phyloP scores from a whole-genome alignment of 495 filamentous ascomycete genomes.

The Penicillium paradoxum region DNA sequence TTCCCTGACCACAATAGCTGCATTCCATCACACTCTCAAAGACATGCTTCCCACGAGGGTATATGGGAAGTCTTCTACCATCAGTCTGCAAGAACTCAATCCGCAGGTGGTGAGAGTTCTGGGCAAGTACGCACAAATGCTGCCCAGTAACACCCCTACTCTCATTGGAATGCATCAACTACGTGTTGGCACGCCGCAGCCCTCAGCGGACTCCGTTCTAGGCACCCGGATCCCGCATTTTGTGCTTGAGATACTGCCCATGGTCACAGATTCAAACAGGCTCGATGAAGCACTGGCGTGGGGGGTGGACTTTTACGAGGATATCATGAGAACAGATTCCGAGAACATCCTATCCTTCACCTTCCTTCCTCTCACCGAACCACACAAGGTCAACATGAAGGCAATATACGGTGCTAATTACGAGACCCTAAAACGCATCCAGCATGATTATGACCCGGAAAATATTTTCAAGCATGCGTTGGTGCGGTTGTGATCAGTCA shows the following conservation, averaged over 20 bases:
- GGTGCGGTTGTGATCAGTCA: neutral
- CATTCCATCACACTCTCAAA: constrained; percentile 4
- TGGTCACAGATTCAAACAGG: neutral
- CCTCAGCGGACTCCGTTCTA: neutral
- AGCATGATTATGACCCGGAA: constrained; percentile 8
- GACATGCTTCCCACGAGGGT: neutral
- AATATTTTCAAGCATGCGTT: constrained; percentile 14
- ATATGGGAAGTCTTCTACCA: constrained; percentile 5
- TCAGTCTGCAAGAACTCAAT: constrained; percentile 2
- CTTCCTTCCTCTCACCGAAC: constrained; percentile 10
- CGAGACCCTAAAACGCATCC: constrained; percentile 4
- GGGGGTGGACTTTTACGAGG: constrained; percentile 8
- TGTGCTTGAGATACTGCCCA: constrained; percentile 12
- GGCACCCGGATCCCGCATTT: constrained; percentile 8
- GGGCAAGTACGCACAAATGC: neutral
- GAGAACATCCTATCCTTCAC: constrained; percentile 1
- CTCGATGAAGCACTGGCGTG: constrained; percentile 2
- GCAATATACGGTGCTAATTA: constrained; percentile 6
- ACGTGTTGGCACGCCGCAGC: constrained; percentile 2
- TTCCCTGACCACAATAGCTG: constrained; percentile 2
- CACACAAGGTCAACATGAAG: neutral
- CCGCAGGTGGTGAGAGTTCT: constrained; percentile 15
- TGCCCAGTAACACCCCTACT: constrained; percentile 4
- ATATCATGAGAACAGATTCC: constrained; percentile 8
- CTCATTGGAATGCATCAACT: constrained; percentile 14